Percentiles rank a stretch among this genome's conserved stretches.
These are phyloP conservation scores for Dictyostelium firmibasis DNA, from an alignment of 78 protist genomes.

Conservation along the genomic window DNA sequence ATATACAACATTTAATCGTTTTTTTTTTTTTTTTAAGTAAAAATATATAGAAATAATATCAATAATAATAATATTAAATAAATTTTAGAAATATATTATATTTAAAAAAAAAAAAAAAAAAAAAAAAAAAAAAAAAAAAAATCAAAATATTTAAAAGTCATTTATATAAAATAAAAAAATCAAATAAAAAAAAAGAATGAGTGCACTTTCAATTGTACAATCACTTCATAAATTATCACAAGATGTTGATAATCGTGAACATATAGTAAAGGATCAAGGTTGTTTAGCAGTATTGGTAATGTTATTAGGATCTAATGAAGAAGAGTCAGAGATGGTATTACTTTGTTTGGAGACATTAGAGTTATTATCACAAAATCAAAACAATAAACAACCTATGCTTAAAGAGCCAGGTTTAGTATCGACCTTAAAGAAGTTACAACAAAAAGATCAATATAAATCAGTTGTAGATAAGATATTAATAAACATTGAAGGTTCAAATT, in stretches of 20 bases:
- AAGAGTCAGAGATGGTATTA: not conserved
- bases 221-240: conserved; percentile 30
- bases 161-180: no score
- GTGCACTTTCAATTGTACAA: conserved; percentile 41
- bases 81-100: no score
- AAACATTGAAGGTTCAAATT: not conserved
- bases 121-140: not conserved
- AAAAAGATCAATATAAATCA: not conserved
- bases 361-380: conserved; percentile 18
- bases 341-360: conserved; percentile 19
- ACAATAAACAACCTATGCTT: conserved; percentile 3
- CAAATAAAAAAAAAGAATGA: not conserved
- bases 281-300: conserved; percentile 63
- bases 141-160: no score
- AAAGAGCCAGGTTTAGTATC: conserved; percentile 42
- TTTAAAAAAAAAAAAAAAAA: not conserved
- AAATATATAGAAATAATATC: no score
- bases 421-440: not conserved
- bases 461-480: not conserved
- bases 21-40: no score
- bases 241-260: conserved; percentile 55
- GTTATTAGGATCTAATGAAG: not conserved
- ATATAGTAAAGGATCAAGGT: conserved; percentile 69
- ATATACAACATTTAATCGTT: no score
- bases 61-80: no score